These are phyloP conservation scores for Westerdykella sp. DNA, from an alignment of 2,329 filamentous ascomycete species.

Conservation along the genomic window DNA sequence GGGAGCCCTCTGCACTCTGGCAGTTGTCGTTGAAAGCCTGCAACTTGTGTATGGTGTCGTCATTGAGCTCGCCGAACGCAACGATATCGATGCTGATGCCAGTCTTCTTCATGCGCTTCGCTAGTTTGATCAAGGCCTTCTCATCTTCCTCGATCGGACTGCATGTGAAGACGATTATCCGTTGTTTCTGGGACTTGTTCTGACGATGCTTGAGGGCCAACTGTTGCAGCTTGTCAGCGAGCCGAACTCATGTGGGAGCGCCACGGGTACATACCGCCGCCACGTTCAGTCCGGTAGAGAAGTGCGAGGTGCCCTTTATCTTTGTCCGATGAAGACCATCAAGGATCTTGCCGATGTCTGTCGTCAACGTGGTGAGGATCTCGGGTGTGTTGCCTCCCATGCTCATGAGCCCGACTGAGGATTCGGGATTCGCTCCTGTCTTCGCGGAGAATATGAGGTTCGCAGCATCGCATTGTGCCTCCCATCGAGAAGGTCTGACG, in stretches of 20 bases:
- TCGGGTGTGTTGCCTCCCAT: constrained; percentile 98
- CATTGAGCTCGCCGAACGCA: constrained; percentile 87
- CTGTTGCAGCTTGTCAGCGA: constrained; percentile 43
- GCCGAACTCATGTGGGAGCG: constrained; percentile 79
- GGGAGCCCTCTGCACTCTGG: constrained; percentile 80
- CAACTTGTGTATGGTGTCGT: constrained; percentile 82
- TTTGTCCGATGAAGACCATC: constrained; percentile 76
- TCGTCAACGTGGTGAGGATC: constrained; percentile 91
- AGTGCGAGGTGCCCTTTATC: constrained; percentile 81
- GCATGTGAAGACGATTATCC: constrained; percentile 95
- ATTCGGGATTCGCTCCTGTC: constrained; percentile 91
- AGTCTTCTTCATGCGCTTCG: constrained; percentile 99
- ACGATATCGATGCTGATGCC: constrained; percentile 92
- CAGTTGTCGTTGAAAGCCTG: constrained; percentile 89
- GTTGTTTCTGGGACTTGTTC: constrained; percentile 93
- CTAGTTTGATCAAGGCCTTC: constrained; percentile 79
- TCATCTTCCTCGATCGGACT: constrained; percentile 85
- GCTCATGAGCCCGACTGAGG: constrained; percentile 94
- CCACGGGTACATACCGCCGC: constrained; percentile 67
- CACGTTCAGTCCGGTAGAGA: constrained; percentile 92
- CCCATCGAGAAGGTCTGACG: constrained; percentile 80
- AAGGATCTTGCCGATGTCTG: constrained; percentile 91
- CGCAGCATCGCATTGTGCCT: constrained; percentile 91
- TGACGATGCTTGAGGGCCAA: constrained; percentile 95
- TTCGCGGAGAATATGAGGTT: constrained; percentile 94